Percentiles rank a stretch among this genome's conserved stretches.
phyloP scores from a whole-genome alignment of 2,329 filamentous ascomycete species.

The Graphium sp. region DNA sequence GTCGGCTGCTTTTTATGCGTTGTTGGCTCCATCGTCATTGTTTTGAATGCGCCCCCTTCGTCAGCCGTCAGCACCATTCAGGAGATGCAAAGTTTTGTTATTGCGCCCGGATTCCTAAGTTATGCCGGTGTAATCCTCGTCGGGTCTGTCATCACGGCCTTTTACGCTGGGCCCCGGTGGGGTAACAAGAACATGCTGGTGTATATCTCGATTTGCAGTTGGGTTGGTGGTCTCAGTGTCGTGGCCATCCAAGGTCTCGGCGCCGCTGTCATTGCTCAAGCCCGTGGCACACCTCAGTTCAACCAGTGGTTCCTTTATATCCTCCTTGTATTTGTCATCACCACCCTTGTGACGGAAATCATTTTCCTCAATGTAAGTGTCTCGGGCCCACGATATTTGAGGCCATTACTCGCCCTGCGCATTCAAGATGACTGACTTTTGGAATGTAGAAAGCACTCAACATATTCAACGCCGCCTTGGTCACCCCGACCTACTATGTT shows the following conservation, averaged over 20 bases:
- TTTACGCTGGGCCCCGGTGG: constrained; percentile 74
- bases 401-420: too few species aligned
- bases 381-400: neutral
- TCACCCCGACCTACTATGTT: constrained; percentile 97
- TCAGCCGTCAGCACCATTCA: constrained; percentile 78
- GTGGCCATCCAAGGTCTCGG: constrained; percentile 89
- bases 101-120: constrained; percentile 69
- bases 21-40: constrained; percentile 81
- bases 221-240: constrained; percentile 85
- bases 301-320: constrained; percentile 97
- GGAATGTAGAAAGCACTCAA: constrained; percentile 89
- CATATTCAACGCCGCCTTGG: constrained; percentile 87
- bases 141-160: constrained; percentile 51
- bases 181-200: constrained; percentile 97
- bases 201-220: constrained; percentile 89
- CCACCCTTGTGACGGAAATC: constrained; percentile 84
- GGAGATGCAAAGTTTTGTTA: constrained; percentile 78
- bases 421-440: neutral
- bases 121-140: constrained; percentile 75
- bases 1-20: constrained; percentile 94
- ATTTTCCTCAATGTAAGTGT: constrained; percentile 80
- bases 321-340: constrained; percentile 74
- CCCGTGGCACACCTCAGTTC: constrained; percentile 68
- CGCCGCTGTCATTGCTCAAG: constrained; percentile 77
- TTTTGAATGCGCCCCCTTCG: constrained; percentile 77